A percentile compares a stretch with the other conserved stretches of the same genome.
Conservation (phyloP, 805 yeast genomes). For the Torulaspora quercuum region DNA sequence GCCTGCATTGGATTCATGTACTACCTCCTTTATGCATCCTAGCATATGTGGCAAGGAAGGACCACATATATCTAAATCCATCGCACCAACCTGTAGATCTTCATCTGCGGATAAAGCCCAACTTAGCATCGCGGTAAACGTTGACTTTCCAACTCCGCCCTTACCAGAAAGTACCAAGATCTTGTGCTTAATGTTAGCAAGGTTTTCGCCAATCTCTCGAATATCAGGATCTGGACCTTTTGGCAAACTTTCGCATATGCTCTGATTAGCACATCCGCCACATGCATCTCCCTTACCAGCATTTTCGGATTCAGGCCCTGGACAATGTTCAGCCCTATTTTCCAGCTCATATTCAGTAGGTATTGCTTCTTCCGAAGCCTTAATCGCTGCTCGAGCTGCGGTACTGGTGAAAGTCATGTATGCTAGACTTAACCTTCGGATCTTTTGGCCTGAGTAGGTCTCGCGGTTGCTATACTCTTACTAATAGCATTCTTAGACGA, state of each 20-base stretch:
- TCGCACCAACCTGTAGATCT: slow-evolving; percentile 84
- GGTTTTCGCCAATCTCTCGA: slow-evolving; percentile 64
- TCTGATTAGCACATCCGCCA: slow-evolving; percentile 89
- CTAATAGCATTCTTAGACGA: too few relatives aligned
- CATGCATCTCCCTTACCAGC: slow-evolving; percentile 97
- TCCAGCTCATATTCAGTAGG: slow-evolving; percentile 37
- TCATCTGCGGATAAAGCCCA: slow-evolving; percentile 91
- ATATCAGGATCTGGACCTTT: slow-evolving; percentile 96
- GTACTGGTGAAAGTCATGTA: too few relatives aligned
- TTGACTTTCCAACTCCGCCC: slow-evolving; percentile 97
- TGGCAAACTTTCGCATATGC: slow-evolving; percentile 80
- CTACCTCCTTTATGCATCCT: slow-evolving; percentile 81
- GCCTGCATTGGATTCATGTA: slow-evolving; percentile 87
- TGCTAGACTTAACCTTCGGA: too few relatives aligned
- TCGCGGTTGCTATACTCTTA: too few relatives aligned
- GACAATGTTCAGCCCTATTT: slow-evolving; percentile 95
- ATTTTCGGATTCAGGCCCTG: slow-evolving; percentile 91
- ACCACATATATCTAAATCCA: slow-evolving; percentile 97
- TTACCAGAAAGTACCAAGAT: slow-evolving; percentile 78
- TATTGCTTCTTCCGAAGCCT: slow-evolving; percentile 14
- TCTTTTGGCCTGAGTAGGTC: too few relatives aligned
- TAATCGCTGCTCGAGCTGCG: slow-evolving; percentile 1
- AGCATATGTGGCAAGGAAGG: slow-evolving; percentile 94
- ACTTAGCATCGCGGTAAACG: slow-evolving; percentile 91
- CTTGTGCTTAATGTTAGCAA: slow-evolving; percentile 70